These are phyloP conservation scores for Fistulinella prunicolor DNA, from an alignment of 768 basidiomycete genomes.

Conservation along the genomic window DNA sequence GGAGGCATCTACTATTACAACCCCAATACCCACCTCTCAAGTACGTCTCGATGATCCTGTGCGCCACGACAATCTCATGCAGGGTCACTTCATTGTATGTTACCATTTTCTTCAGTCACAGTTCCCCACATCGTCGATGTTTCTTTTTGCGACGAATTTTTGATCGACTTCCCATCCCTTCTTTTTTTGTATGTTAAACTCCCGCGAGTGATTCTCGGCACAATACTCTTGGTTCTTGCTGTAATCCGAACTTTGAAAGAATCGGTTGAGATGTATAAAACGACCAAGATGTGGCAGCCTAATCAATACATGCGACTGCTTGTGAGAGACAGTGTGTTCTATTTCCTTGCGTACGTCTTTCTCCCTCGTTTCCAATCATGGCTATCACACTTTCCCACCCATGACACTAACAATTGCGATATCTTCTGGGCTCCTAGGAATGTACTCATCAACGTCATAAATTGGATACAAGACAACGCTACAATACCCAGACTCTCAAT, in stretches of 20 bases:
- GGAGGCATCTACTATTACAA: neutral
- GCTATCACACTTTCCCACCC: no score
- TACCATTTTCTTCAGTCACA: neutral
- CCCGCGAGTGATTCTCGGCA: neutral
- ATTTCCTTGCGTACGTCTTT: neutral
- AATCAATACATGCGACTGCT: neutral
- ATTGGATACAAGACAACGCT: neutral
- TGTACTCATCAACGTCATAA: neutral
- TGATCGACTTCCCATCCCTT: neutral
- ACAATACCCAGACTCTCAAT: neutral
- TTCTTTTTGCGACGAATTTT: neutral
- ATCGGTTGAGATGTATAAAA: neutral
- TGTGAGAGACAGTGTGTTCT: neutral
- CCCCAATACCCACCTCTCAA: neutral
- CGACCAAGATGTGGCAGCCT: neutral
- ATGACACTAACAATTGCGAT: neutral
- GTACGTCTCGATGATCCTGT: neutral
- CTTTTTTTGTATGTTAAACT: neutral
- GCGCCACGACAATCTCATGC: no score
- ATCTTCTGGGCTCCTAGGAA: neutral
- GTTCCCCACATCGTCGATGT: neutral
- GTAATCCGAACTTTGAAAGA: neutral
- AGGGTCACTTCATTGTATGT: neutral
- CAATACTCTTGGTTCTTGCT: neutral
- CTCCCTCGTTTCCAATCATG: neutral